phyloP scores from a whole-genome alignment of 441 rosid species.

The Gossypium gossypioides region DNA sequence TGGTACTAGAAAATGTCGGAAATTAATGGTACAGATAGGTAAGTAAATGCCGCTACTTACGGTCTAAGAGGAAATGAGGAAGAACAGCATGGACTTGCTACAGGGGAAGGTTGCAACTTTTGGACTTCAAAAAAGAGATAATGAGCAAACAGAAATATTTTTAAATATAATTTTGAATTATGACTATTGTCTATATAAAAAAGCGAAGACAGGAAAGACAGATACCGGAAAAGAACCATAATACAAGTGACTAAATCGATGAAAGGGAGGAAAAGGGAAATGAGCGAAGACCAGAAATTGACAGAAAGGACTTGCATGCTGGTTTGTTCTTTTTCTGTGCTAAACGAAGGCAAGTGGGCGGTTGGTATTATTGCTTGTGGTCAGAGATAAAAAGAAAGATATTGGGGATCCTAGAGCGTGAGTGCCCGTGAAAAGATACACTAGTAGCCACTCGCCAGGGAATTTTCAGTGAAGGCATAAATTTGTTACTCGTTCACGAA shows the following conservation, averaged over 20 bases:
- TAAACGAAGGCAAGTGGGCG: slow-evolving; percentile 24
- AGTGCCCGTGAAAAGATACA: slow-evolving; percentile 20
- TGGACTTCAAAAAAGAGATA: background rate
- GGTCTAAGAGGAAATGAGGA: background rate
- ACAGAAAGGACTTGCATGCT: slow-evolving; percentile 22
- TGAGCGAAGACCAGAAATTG: slow-evolving; percentile 15
- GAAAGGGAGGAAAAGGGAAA: slow-evolving; percentile 5
- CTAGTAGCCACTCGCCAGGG: slow-evolving; percentile 11
- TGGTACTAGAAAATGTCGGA: background rate
- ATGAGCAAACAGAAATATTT: background rate
- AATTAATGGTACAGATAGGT: background rate
- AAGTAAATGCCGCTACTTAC: background rate
- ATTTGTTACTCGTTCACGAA: slow-evolving; percentile 23
- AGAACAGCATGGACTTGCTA: background rate
- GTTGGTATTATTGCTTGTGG: slow-evolving; percentile 14
- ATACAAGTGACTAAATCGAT: slow-evolving; percentile 6
- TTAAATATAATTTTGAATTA: background rate
- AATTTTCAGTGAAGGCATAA: slow-evolving; percentile 10
- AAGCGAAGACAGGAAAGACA: background rate
- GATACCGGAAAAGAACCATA: background rate
- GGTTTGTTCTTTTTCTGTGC: slow-evolving; percentile 17
- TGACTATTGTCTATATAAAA: background rate
- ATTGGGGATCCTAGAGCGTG: background rate
- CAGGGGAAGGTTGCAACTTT: background rate
- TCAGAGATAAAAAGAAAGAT: background rate